Conservation (phyloP, 345 rosid species). For the Pugionium cornutum region DNA sequence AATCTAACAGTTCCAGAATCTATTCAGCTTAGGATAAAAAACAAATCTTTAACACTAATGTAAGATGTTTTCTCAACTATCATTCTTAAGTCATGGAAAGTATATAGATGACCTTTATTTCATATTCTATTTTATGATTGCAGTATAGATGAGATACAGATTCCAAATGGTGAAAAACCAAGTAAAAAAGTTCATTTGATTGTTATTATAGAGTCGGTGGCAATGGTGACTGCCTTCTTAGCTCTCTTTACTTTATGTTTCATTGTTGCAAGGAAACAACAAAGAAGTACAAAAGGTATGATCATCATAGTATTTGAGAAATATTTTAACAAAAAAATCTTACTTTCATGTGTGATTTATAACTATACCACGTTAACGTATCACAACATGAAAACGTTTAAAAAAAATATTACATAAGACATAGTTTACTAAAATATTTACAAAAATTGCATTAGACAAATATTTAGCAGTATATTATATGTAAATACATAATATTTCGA, state of each 20-base stretch:
- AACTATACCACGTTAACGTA: no score
- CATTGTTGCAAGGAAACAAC: slow-evolving; percentile 8
- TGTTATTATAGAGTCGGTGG: slow-evolving; percentile 16
- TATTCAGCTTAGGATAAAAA: slow-evolving; percentile 1
- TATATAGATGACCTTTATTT: background rate
- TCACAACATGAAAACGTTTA: no score
- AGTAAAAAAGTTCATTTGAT: background rate
- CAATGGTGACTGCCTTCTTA: slow-evolving; percentile 2
- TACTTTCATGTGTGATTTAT: no score
- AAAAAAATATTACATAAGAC: no score
- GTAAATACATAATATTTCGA: no score
- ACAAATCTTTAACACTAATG: slow-evolving; percentile 30
- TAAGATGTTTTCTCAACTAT: background rate
- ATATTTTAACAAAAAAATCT: no score
- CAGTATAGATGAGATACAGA: background rate
- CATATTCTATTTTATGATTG: slow-evolving; percentile 2
- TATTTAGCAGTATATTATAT: no score
- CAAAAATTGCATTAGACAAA: no score
- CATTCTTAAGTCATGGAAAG: no score
- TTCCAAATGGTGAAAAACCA: background rate
- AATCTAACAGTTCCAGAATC: slow-evolving; percentile 31
- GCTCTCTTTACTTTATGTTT: slow-evolving; percentile 11
- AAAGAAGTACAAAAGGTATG: slow-evolving; percentile 16
- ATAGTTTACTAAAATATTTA: no score
- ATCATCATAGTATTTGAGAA: background rate